Base-by-base conservation (phyloP, 176 grass and related monocot species). In the Chloris gayana region DNA sequence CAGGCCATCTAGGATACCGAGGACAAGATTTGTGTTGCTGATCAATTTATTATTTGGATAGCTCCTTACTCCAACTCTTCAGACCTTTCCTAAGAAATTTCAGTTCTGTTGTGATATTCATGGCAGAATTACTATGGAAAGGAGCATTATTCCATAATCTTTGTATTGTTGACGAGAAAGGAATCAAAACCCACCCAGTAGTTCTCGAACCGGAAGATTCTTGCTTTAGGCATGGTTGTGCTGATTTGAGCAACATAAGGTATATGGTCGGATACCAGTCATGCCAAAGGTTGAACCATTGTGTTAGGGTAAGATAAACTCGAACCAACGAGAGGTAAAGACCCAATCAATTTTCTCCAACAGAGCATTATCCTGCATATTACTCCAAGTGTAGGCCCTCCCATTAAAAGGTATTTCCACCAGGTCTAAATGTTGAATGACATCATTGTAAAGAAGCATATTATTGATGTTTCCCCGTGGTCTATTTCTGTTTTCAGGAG, bases 161-260 rank as follows among this genome's bases (percentile, higher is more conserved):
- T 1, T 31, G 1, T 1, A 63, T n/a, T 0, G 6, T 4, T 2
- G 13, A 2, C 3, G n/a, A 6, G 0, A 2, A 63, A 63, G 5
- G 13, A 0, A 15, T 12, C 1, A 32, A 31, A 32, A 4, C 13
- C 26, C 4, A 4, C 1, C 60, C 27, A 63, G 2, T 31, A 63
- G 15, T 63, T 63, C 15, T 63, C 27, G 31, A 63, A 63, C 3
- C 60, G 0, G 6, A 63, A 63, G 1, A 32, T 2, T 3, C 5
- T 15, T 6, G 27, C 13, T 3, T 17, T 63, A 31, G 60, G 60
- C 0, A 63, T 63, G 0, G 0, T 0, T 3, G 27, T 32, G 0
- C 9, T 12, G 5, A 63, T 17, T 5, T 32, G 3, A 0, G 30
- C 3, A 2, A 32, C 12, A 17, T 5, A 63, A 0, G 60, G 60